These are phyloP conservation scores for Saraca asoca DNA, from an alignment of 331 rosid species.

Conservation along the genomic window DNA sequence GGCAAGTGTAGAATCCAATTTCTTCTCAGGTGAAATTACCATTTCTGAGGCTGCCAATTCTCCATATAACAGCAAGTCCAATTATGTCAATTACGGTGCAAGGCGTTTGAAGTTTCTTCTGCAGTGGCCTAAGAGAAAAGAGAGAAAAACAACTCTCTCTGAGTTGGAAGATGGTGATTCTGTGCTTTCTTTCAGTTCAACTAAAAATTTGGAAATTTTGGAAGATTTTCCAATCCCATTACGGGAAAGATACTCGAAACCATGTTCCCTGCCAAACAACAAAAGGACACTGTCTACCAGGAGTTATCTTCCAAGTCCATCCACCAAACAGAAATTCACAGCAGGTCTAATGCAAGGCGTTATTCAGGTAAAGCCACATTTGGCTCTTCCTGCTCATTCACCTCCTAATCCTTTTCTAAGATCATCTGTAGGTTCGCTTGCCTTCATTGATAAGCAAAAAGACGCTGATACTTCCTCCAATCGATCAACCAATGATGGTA, in stretches of 20 bases:
- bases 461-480: slow-evolving; percentile 40
- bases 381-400: slow-evolving; percentile 37
- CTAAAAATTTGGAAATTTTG: slow-evolving; percentile 39
- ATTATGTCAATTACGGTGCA: slow-evolving; percentile 46
- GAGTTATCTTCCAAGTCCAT: slow-evolving; percentile 61
- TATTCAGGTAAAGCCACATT: slow-evolving; percentile 60
- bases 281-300: slow-evolving; percentile 51
- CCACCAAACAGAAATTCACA: slow-evolving; percentile 60
- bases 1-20: slow-evolving; percentile 43
- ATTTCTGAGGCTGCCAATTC: slow-evolving; percentile 47
- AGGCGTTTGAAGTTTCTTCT: slow-evolving; percentile 68
- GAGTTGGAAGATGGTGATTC: slow-evolving; percentile 51
- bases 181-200: slow-evolving; percentile 39
- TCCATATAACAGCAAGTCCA: slow-evolving; percentile 45
- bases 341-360: slow-evolving; percentile 83
- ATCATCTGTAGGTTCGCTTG: slow-evolving; percentile 50
- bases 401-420: slow-evolving; percentile 41
- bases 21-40: slow-evolving; percentile 47
- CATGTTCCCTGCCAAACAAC: slow-evolving; percentile 58
- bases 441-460: slow-evolving; percentile 47
- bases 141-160: slow-evolving; percentile 35
- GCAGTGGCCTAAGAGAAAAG: slow-evolving; percentile 61
- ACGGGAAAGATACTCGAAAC: slow-evolving; percentile 59
- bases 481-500: slow-evolving; percentile 26
- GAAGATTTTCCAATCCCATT: slow-evolving; percentile 61